Base-by-base conservation (phyloP, 1,284 basidiomycete genomes). In the Irpex sp. region DNA sequence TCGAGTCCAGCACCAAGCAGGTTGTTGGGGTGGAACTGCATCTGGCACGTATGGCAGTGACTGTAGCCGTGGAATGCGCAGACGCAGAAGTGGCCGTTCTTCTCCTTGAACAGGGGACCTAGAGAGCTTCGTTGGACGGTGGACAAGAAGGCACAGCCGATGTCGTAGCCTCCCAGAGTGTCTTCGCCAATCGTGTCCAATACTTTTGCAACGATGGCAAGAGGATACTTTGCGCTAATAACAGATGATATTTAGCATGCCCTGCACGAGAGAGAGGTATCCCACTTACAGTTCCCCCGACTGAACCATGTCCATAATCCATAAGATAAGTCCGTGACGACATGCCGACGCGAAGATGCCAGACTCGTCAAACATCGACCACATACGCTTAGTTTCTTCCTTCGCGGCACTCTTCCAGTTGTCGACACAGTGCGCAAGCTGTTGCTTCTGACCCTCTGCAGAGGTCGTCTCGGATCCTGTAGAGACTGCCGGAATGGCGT, bases 161-260 rank as follows among this genome's bases (percentile, higher is more conserved):
- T 75, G 58, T 77, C 73, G 62, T 74, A 77, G 1, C 68, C 73
- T 7, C 65, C n/a, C 1, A 61, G 56, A 1, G 65, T 45, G 42
- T 36, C 7, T 21, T 39, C 16, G 3, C 56, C 66, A 33, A 72
- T 64, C 0, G 54, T 56, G 10, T 70, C 66, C 0, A 76, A 52
- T 5, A 72, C 39, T 53, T 67, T 64, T 5, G 66, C 62, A 1
- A 71, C 59, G 14, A 69, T 67, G 0, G 74, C 72, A 1, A 76
- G 64, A 0, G 71, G 67, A 51, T 75, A 75, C 58, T 77, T 77
- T n/a, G 74, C 75, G 1, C 75, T 77, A 56, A 51, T 39, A 47
- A 5, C n/a, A n/a, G 12, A 54, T 5, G 5, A 58, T 60, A 52
- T 67, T 65, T 58, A 69, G 53, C n/a, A 48, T 16, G 6, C 68